These are phyloP conservation scores for Vitis riparia DNA, from an alignment of 164 flowering plant species.

Conservation along the genomic window DNA sequence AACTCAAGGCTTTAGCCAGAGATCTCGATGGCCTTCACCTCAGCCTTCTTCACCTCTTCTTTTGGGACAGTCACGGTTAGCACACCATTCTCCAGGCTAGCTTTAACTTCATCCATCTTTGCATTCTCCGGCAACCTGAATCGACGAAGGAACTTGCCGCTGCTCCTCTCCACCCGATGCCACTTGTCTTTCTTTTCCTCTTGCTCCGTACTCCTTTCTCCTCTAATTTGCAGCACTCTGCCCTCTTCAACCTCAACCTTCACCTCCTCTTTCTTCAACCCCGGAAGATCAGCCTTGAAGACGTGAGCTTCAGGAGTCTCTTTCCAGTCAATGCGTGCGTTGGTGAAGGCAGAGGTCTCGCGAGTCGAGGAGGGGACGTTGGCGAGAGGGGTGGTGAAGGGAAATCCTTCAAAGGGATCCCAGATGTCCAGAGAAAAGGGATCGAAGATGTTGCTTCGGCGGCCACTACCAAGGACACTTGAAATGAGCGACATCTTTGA, in stretches of 20 bases:
- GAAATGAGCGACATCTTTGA: too few species aligned
- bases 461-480: slow-evolving; percentile 12
- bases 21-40: too few species aligned
- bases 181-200: slow-evolving; percentile 4
- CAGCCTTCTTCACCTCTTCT: too few species aligned
- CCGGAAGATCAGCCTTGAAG: slow-evolving; percentile 42
- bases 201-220: slow-evolving; percentile 40
- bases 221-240: slow-evolving; percentile 36
- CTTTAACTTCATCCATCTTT: slow-evolving; percentile 39
- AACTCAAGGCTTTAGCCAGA: too few species aligned
- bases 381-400: slow-evolving; percentile 15
- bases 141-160: slow-evolving; percentile 35
- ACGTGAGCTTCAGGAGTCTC: slow-evolving; percentile 41
- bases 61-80: not conserved
- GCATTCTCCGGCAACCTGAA: slow-evolving; percentile 47
- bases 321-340: slow-evolving; percentile 34
- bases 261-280: slow-evolving; percentile 36
- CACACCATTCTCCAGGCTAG: slow-evolving; percentile 27
- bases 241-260: slow-evolving; percentile 44
- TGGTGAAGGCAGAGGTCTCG: slow-evolving; percentile 27
- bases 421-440: slow-evolving; percentile 33
- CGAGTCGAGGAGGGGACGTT: slow-evolving; percentile 16
- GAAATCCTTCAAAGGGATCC: slow-evolving; percentile 31
- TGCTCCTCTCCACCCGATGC: slow-evolving; percentile 37
- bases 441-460: slow-evolving; percentile 30